These are phyloP conservation scores for Salvia splendens DNA, from an alignment of 257 asterid genomes.

Conservation along the genomic window DNA sequence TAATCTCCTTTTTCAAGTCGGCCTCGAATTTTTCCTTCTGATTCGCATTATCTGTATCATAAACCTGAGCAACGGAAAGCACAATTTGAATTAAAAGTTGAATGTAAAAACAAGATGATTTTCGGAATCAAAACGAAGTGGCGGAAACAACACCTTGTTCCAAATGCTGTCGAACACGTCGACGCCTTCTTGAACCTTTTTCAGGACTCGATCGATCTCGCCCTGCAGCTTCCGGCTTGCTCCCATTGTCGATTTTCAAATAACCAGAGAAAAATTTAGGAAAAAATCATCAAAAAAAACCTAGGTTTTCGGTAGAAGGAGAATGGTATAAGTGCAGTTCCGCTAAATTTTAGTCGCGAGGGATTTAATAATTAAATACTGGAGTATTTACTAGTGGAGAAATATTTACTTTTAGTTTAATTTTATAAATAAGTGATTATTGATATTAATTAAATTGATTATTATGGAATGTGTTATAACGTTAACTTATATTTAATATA, in stretches of 20 bases:
- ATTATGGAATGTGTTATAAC: too few relatives aligned
- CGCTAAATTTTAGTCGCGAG: neutral
- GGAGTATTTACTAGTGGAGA: too few relatives aligned
- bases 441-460: too few relatives aligned
- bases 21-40: conserved; percentile 99
- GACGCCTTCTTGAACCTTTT: conserved; percentile 98
- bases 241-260: conserved; percentile 59
- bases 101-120: neutral
- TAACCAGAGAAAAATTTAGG: conserved; percentile 4
- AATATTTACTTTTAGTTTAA: too few relatives aligned
- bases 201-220: conserved; percentile 95
- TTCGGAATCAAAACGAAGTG: neutral
- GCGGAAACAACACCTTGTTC: conserved; percentile 68
- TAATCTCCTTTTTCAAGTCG: conserved; percentile 97
- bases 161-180: conserved; percentile 98
- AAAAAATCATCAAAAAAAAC: conserved; percentile 33
- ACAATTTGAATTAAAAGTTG: neutral
- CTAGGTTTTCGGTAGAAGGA: conserved; percentile 35
- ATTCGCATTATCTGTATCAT: conserved; percentile 94
- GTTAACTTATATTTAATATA: too few relatives aligned
- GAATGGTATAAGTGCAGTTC: neutral
- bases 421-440: too few relatives aligned
- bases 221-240: conserved; percentile 99
- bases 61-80: conserved; percentile 54
- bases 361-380: too few relatives aligned